Conservation (phyloP, 2,329 filamentous ascomycete species). For the Diatrype stigma region DNA sequence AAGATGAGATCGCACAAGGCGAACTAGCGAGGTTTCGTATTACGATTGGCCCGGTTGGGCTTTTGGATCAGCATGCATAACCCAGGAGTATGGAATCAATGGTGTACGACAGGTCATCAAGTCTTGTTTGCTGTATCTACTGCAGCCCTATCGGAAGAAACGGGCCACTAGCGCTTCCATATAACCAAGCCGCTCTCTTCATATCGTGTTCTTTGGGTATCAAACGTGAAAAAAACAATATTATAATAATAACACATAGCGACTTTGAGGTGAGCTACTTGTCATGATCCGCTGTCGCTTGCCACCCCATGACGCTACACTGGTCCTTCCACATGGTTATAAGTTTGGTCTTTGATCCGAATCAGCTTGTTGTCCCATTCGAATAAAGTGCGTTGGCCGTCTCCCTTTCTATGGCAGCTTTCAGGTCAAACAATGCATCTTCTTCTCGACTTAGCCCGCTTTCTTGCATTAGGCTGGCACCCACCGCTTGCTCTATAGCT, state of each 20-base stretch:
- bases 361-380: background rate
- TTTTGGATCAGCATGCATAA: background rate
- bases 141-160: background rate
- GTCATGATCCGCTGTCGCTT: background rate
- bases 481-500: conserved; percentile 6
- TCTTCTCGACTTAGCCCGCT: conserved; percentile 23
- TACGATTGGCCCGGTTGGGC: conserved; percentile 2
- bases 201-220: background rate
- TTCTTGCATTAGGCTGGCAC: conserved; percentile 5
- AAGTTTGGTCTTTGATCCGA: background rate
- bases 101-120: no score
- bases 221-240: background rate
- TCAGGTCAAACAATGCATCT: conserved; percentile 22
- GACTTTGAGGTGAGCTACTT: background rate
- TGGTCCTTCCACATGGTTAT: background rate
- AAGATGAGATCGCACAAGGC: background rate
- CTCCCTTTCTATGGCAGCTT: conserved; percentile 19
- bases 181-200: background rate
- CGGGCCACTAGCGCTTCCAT: background rate
- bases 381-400: conserved; percentile 2
- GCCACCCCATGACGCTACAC: background rate
- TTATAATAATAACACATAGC: background rate
- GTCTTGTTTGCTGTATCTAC: background rate
- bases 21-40: conserved; percentile 11
- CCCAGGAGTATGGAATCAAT: background rate